These are phyloP conservation scores for Trypanosoma congolense DNA, from an alignment of 208 protist genomes.

Conservation along the genomic window DNA sequence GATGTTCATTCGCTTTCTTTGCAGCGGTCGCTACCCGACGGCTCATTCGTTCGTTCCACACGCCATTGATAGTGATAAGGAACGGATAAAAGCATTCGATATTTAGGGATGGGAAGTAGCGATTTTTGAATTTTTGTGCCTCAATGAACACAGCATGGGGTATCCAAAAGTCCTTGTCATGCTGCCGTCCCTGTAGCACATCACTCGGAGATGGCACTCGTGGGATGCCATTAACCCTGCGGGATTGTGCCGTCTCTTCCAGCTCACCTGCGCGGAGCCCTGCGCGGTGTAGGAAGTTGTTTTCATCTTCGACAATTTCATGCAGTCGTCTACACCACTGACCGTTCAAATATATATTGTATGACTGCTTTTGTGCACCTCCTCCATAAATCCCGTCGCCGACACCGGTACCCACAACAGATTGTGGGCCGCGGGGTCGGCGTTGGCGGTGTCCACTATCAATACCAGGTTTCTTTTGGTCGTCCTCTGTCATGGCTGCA, in stretches of 20 bases:
- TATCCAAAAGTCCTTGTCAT: slow-evolving; percentile 84
- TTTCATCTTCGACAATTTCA: slow-evolving; percentile 63
- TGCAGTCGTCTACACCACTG: slow-evolving; percentile 64
- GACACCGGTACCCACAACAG: slow-evolving; percentile 43
- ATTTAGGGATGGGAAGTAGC: slow-evolving; percentile 61
- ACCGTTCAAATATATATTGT: slow-evolving; percentile 83
- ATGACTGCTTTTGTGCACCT: slow-evolving; percentile 42
- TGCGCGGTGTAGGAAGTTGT: slow-evolving; percentile 55
- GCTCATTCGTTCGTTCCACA: slow-evolving; percentile 68
- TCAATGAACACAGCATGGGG: slow-evolving; percentile 70
- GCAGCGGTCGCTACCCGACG: slow-evolving; percentile 37
- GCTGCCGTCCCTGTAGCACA: slow-evolving; percentile 64
- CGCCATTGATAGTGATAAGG: slow-evolving; percentile 64
- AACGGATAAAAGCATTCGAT: slow-evolving; percentile 77
- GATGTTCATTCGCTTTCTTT: slow-evolving; percentile 22
- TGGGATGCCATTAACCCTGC: slow-evolving; percentile 21
- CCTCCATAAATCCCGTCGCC: slow-evolving; percentile 81
- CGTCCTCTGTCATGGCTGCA: background rate
- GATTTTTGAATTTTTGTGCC: slow-evolving; percentile 82
- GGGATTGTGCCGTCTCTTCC: slow-evolving; percentile 46
- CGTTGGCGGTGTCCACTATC: slow-evolving; percentile 4
- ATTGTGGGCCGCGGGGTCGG: slow-evolving; percentile 2
- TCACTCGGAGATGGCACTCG: slow-evolving; percentile 43
- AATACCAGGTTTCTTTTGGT: background rate
- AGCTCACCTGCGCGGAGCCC: slow-evolving; percentile 61